Base-by-base conservation (phyloP, 331 rosid genomes). In the Prunus yedoensis region DNA sequence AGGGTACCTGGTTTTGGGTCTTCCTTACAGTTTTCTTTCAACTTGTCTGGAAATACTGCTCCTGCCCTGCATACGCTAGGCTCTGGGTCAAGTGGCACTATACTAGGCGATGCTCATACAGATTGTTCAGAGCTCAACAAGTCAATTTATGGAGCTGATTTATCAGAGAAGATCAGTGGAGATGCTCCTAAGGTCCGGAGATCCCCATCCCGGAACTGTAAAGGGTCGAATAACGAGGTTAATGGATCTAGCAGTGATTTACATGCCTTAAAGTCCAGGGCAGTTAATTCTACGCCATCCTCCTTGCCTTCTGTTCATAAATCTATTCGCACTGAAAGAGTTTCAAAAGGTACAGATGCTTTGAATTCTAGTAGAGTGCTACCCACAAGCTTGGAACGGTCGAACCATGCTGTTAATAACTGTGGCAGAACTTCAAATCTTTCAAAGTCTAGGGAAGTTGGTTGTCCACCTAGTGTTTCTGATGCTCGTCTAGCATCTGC, bases 1-100 rank as follows among this genome's bases (percentile, higher is more conserved):
- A 86, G 61, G 85, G 70, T 71, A 65, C 69, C 89, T 63, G 85
- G 75, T 76, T 73, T 84, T 78, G 85, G 82, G 57, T 71, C 88
- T 67, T 82, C 87, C 54, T 61, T 78, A 46, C 64, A 27, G 58
- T 79, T 78, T 80, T 86, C 89, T 13, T 88, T 70, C 77, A 77
- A 77, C 60, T 49, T 62, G 14, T 54, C 82, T 13, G 73, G 63
- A 71, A 70, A 61, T 85, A 66, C 77, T 51, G 67, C 87, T 81
- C 74, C 77, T 77, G 49, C 68, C 76, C 73, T 81, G 73, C 79
- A 80, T 32, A 80, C 75, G 28, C 79, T 15, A 52, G 82, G 73
- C 67, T 75, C 77, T 25, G 60, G 25, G 62, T 83, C 69, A 51
- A 81, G 73, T 46, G 76, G 66, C 69, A 73, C 73, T 47, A 21